phyloP scores from a whole-genome alignment of 768 basidiomycete genomes.

The Rhodosporidiobolus odoratus region DNA sequence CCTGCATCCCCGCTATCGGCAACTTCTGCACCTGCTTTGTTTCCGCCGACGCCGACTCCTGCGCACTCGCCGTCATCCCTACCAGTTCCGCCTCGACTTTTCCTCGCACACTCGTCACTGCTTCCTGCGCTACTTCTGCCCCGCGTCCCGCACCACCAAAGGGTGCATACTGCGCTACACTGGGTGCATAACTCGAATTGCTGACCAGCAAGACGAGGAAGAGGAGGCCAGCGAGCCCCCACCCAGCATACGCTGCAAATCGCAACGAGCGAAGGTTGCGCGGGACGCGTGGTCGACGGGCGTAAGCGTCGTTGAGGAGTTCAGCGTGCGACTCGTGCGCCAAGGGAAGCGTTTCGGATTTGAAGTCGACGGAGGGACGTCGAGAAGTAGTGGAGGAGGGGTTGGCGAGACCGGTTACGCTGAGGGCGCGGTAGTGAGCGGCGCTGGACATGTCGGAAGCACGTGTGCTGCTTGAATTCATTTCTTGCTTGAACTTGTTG shows the following conservation, averaged over 20 bases:
- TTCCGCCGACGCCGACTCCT: not conserved
- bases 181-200: not conserved
- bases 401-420: constrained; percentile 9
- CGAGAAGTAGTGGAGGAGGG: not conserved
- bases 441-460: not conserved
- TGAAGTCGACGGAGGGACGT: constrained; percentile 14
- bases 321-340: not conserved
- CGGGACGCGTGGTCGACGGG: not conserved
- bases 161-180: not conserved
- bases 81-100: not conserved
- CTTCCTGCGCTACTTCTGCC: not conserved
- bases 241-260: constrained; percentile 16
- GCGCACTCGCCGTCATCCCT: not conserved
- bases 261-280: constrained; percentile 11
- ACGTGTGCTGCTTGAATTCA: not conserved
- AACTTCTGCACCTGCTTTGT: not conserved
- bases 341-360: not conserved
- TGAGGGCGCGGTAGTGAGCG: constrained; percentile 7
- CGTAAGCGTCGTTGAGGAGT: not conserved
- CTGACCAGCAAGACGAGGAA: constrained; percentile 13
- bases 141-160: not conserved
- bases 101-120: not conserved
- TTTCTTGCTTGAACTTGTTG: no score
- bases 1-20: not conserved
- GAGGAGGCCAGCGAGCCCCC: constrained; percentile 16